phyloP scores from a whole-genome alignment of 768 basidiomycete species.

The Mycena albidolilacea region DNA sequence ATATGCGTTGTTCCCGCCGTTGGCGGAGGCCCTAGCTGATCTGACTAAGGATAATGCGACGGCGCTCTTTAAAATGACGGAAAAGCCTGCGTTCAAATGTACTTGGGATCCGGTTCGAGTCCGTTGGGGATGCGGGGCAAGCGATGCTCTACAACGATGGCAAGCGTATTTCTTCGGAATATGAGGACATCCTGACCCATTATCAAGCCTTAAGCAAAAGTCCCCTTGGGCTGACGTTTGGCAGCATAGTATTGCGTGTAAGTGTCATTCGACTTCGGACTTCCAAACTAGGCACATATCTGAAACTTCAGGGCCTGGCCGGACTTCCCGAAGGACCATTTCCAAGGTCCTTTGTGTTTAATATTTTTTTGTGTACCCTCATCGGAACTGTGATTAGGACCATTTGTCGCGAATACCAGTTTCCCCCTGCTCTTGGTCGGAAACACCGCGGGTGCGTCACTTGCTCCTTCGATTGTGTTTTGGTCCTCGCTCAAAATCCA shows the following conservation, averaged over 20 bases:
- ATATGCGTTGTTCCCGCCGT: conserved; percentile 48
- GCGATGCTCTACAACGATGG: conserved; percentile 36
- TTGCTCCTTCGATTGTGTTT: conserved; percentile 32
- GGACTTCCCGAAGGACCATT: conserved; percentile 34
- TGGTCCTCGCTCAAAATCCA: not conserved
- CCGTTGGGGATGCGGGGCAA: not conserved
- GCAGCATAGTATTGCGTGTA: conserved; percentile 14
- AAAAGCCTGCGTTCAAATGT: conserved; percentile 47
- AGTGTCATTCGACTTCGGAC: not conserved
- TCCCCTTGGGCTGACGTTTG: conserved; percentile 21
- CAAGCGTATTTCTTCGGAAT: conserved; percentile 3
- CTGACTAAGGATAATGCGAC: conserved; percentile 51
- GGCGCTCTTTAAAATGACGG: conserved; percentile 42
- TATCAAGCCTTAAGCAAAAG: conserved; percentile 3
- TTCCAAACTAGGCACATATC: not conserved
- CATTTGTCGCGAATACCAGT: not conserved
- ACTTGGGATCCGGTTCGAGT: conserved; percentile 42
- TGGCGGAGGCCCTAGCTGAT: conserved; percentile 55
- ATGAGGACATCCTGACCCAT: conserved; percentile 19
- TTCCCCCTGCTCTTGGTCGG: conserved; percentile 21
- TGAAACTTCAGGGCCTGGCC: conserved; percentile 34
- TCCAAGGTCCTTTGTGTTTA: conserved; percentile 14
- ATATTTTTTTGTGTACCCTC: conserved; percentile 52
- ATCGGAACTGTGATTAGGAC: conserved; percentile 65
- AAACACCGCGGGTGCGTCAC: conserved; percentile 40